Conservation (phyloP, 2,329 filamentous ascomycete species). For the Nemania abortiva region DNA sequence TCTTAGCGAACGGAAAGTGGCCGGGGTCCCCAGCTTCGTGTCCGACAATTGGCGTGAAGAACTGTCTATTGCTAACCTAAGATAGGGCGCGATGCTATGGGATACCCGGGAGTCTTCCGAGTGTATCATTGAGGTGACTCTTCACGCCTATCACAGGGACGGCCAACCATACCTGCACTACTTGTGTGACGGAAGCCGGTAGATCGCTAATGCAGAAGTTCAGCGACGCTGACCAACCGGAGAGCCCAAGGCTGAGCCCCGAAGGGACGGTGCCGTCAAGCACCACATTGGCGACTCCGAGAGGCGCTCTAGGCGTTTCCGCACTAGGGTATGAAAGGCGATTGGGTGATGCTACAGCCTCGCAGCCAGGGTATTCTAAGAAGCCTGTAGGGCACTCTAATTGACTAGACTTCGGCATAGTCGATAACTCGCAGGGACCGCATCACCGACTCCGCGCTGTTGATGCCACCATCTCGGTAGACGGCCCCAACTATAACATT, state of each 20-base stretch:
- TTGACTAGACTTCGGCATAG: neutral
- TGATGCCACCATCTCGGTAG: constrained; percentile 33
- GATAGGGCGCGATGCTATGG: neutral
- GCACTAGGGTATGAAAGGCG: neutral
- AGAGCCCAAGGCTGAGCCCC: neutral
- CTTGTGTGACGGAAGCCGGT: neutral
- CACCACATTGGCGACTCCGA: neutral
- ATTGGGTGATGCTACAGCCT: constrained; percentile 4
- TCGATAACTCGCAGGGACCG: constrained; percentile 10
- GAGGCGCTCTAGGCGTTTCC: neutral
- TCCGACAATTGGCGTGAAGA: neutral
- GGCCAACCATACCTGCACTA: neutral
- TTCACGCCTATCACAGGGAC: neutral
- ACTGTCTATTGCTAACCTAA: neutral
- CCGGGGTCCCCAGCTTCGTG: constrained; percentile 1
- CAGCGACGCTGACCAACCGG: neutral
- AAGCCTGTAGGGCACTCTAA: neutral
- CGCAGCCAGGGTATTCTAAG: neutral
- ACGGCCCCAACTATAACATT: constrained; percentile 25
- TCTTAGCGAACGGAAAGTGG: neutral
- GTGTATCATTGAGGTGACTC: neutral
- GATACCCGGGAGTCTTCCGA: neutral
- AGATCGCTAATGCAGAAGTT: neutral
- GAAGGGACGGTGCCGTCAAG: neutral
- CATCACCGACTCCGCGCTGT: constrained; percentile 29